Base-by-base conservation (phyloP, 2,329 filamentous ascomycete genomes). In the Parastagonospora nodorum region DNA sequence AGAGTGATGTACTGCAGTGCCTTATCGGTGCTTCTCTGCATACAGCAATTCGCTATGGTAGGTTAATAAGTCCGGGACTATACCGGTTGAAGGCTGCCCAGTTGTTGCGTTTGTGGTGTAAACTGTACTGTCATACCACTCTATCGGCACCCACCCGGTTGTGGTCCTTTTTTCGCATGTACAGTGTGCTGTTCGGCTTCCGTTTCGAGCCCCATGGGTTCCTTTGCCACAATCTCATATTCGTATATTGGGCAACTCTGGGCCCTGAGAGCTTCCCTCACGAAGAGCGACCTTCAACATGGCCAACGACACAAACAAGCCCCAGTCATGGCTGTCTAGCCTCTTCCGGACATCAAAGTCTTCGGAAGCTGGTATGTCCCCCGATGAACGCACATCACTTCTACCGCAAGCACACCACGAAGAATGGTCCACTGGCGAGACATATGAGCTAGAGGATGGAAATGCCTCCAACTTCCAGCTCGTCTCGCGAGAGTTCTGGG, bases 401-500 rank as follows among this genome's bases (percentile, higher is more conserved):
- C 67, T 81, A 5, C 72, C 75, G 4, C 73, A 75, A 39, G 65
- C 68, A n/a, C 51, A 58, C 11, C 67, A 73, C 29, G 69, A 75
- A 14, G 68, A 75, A 32, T 69, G 63, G 52, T 67, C 63, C 35
- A 56, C 55, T 16, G 63, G 68, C n/a, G 74, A 78, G 29, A 61
- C 64, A 2, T 66, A 74, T 44, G 69, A 75, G n/a, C 54, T 73
- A 15, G 72, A 76, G 30, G 69, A 73, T 41, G 72, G 66, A 8
- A 53, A 66, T 11, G 53, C 53, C 8, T 68, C 74, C 2, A 67
- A 61, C 15, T 68, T 65, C 14, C 70, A 73, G 43, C 71, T 77
- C 19, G 62, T 83, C 11, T 58, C 80, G 4, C 64, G 74, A 19
- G 89, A 94, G 70, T 85, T 89, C 59, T 82, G 83, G 77, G 74